Conservation (phyloP, 306 rosid species). For the Rosa lucieae region DNA sequence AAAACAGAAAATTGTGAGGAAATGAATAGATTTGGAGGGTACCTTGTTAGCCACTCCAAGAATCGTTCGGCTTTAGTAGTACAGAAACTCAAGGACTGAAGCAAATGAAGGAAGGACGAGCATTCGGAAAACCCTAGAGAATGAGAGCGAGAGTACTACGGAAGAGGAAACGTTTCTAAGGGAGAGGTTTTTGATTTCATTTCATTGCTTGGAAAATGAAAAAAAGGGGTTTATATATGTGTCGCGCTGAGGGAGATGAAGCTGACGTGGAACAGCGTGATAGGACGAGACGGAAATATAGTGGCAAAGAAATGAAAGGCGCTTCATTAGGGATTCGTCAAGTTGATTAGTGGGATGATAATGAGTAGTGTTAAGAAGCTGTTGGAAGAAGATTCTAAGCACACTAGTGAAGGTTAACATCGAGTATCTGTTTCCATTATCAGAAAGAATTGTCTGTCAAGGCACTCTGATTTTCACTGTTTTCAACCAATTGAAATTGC, state of each 20-base stretch:
- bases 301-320: background rate
- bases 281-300: background rate
- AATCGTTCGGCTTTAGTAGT: background rate
- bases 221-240: background rate
- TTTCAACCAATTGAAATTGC: background rate
- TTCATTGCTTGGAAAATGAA: background rate
- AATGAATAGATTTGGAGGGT: background rate
- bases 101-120: background rate
- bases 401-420: background rate
- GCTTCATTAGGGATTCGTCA: background rate
- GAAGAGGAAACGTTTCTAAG: background rate
- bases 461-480: background rate
- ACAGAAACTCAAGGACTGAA: background rate
- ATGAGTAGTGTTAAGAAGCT: too few relatives aligned
- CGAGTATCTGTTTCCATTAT: too few relatives aligned
- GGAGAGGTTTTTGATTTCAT: background rate
- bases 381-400: background rate
- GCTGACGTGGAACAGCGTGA: background rate
- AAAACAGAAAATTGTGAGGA: too few relatives aligned
- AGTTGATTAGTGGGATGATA: background rate
- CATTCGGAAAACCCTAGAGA: background rate
- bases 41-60: slow-evolving; percentile 4
- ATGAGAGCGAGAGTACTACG: background rate
- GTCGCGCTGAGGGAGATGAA: background rate
- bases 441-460: background rate